Base-by-base conservation (phyloP, 257 asterid genomes). In the Fraxinus americana region DNA sequence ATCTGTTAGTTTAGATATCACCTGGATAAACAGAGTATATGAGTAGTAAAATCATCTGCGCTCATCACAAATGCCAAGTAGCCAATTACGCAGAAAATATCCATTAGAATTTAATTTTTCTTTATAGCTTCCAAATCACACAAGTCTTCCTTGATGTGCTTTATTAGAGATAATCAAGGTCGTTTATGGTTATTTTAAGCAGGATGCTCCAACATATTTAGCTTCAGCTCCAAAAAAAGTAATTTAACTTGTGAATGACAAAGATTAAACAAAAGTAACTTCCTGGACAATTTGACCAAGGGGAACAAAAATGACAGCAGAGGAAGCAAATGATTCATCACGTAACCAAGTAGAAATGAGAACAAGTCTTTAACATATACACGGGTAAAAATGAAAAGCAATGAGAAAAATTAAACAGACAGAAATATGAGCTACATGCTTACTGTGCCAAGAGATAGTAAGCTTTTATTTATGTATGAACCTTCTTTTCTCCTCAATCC, bases 401-500 rank as follows among this genome's bases (percentile, higher is more conserved):
- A 30, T 71, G 75, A 43, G 79, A 76, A 77, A 69, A 30, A 79
- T 48, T 32, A 67, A 74, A 67, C 71, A 67, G 69, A 43, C 74
- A 81, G 67, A 57, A 66, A 77, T 13, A 69, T 7, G 70, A 72
- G 75, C 70, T 63, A 80, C 80, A 57, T 67, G 75, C 96, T 90
- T 91, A 90, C 97, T 72, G 96, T 93, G 86, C 97, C 98, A 82
- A 93, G 90, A 65, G 96, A 89, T 48, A 91, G 94, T 68, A 91
- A 90, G 84, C 97, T 91, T 78, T 91, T 91, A 86, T 91, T 91
- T 78, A 92, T 90, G 88, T 86, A 91, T 73, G 93, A 88, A 83
- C 97, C 97, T 83, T 91, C 97, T 83, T 88, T 92, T 86, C 95
- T 89, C 86, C 95, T 85, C 86, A 92, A 74, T 59, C 97, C 95